These are phyloP conservation scores for Malassezia equina DNA, from an alignment of 1,284 basidiomycete species.

Conservation along the genomic window DNA sequence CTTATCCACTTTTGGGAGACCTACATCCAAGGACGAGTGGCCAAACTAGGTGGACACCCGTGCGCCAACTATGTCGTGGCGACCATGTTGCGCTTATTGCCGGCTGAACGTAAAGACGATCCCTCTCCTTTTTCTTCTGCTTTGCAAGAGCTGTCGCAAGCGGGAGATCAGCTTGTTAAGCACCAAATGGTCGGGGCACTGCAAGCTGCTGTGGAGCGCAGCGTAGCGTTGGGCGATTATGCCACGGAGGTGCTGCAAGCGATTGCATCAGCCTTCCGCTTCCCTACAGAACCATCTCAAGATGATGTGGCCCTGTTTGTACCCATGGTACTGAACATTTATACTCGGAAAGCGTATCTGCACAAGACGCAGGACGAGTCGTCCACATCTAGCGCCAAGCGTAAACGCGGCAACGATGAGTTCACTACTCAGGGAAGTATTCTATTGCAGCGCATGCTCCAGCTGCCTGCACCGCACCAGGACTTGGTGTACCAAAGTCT, in stretches of 20 bases:
- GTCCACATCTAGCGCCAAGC: constrained; percentile 2
- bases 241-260: neutral
- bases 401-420: constrained; percentile 17
- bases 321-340: constrained; percentile 13
- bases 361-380: neutral
- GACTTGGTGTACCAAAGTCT: constrained; percentile 17
- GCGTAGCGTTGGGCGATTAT: neutral
- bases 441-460: constrained; percentile 30
- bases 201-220: constrained; percentile 11
- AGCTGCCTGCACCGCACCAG: constrained; percentile 21
- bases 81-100: constrained; percentile 19
- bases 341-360: constrained; percentile 13
- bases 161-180: constrained; percentile 12
- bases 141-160: constrained; percentile 11
- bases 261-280: constrained; percentile 8
- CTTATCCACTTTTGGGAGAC: constrained; percentile 26
- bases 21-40: constrained; percentile 31
- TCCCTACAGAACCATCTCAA: neutral
- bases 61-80: constrained; percentile 41
- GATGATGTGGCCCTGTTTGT: constrained; percentile 13
- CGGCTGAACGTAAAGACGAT: neutral
- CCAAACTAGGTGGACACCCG: constrained; percentile 38
- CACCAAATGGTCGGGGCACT: constrained; percentile 8
- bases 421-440: constrained; percentile 35
- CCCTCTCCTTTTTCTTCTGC: neutral